Evolutionary conservation across 352 stramenopile genomes (phyloP).

Genomic region (Pythium volutum): DNA sequence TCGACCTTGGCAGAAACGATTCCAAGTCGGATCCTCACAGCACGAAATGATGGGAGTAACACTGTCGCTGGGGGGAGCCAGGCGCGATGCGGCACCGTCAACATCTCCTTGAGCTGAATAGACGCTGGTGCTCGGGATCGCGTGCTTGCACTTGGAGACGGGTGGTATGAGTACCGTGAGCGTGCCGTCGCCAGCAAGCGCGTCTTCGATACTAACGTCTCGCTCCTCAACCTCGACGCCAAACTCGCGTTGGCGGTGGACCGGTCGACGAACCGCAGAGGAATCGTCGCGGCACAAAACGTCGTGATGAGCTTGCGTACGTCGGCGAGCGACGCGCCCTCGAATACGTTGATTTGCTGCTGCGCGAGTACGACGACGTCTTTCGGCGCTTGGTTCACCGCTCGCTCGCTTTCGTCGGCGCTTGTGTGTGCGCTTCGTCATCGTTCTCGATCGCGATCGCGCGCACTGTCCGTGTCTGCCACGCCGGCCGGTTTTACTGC

Average conservation of each 20-base stretch:
- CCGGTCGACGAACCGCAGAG: constrained; percentile 16
- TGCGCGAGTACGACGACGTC: constrained; percentile 6
- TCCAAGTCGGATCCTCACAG: constrained; percentile 9
- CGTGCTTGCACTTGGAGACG: neutral
- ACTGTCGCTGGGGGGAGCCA: neutral
- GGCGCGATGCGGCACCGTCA: neutral
- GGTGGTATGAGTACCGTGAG: constrained; percentile 10
- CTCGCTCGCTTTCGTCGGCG: neutral
- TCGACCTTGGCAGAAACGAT: constrained; percentile 13
- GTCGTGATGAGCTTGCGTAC: constrained; percentile 28
- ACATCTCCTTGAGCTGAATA: neutral
- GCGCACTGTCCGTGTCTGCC: constrained; percentile 12
- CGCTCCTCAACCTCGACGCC: constrained; percentile 4
- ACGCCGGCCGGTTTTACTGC: constrained; percentile 18
- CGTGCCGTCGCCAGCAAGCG: constrained; percentile 6
- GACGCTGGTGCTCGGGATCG: neutral
- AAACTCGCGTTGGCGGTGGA: constrained; percentile 4
- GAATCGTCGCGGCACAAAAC: constrained; percentile 26
- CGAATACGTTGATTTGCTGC: constrained; percentile 25
- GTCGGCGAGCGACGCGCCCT: constrained; percentile 25
- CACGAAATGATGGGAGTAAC: constrained; percentile 11
- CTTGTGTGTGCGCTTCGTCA: neutral
- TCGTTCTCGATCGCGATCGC: neutral
- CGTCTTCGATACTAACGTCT: constrained; percentile 11
- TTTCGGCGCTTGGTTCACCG: neutral